Base-by-base conservation (phyloP, 2,329 filamentous ascomycete species). In the Paramyrothecium roridum region DNA sequence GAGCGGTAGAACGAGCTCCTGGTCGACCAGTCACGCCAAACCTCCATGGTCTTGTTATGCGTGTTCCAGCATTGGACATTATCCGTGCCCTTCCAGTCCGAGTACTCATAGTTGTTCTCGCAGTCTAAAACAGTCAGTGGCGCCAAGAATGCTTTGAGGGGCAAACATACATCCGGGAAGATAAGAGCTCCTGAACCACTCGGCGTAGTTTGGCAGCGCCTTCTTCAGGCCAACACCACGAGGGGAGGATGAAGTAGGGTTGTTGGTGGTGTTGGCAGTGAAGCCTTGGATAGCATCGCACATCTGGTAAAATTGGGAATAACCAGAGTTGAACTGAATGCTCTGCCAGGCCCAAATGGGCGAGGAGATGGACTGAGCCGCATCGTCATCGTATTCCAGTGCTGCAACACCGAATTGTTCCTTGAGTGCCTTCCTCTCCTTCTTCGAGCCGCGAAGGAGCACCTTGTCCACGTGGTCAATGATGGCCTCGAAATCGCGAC, bases 401-500 rank as follows among this genome's bases (percentile, higher is more conserved):
- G 70, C 72, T 7, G 64, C 69, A 3, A 80, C 63, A 1, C 74
- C 74, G 48, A 81, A 82, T 0, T 64, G 62, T 19, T 69, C 60
- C 54, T 71, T 70, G n/a, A 78, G 86, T 26, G 82, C 67, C 4
- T 66, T 58, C 52, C 67, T 67, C 37, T 63, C 65, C 33, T 68
- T 63, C 3, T 53, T 46, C 12, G 52, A 54, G 56, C 73, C 69
- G 50, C 69, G 65, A 26, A 75, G 69, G 11, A 82, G 70, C 52
- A 81, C 75, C 51, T 73, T 73, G 65, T 83, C 80, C 8, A 81
- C 66, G 19, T 78, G 65, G 50, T 77, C 66, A 16, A 77, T 77
- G 33, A 81, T 64, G 56, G 73, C 83, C 63, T 86, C 82, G 1
- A 85, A 85, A 8, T 81, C 79, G 2, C 75, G 70, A 50, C 91